Base-by-base conservation (phyloP, 2,329 filamentous ascomycete species). In the Fonsecaea nubica region DNA sequence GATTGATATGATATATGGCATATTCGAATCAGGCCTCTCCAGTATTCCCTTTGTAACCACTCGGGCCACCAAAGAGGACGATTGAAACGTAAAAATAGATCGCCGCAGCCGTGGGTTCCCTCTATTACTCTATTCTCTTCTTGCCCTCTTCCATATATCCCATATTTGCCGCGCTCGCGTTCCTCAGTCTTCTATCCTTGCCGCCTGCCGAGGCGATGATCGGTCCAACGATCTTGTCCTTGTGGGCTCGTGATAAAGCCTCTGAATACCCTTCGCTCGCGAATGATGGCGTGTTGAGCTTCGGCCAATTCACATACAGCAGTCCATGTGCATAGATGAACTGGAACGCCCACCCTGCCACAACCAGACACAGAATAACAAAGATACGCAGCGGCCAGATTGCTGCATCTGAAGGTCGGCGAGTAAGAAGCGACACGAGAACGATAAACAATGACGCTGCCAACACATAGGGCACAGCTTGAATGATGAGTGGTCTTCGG, bases 291-390 rank as follows among this genome's bases (percentile, higher is more conserved):
- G 93, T 93, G 78, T 96, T 96, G 56, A 99, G 87, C 77, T 96
- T 97, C 9, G 95, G 95, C 95, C 96, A 99, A 80, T 97, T 98
- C 72, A 98, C 95, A 75, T 95, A 99, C 74, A 99, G 88, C 84
- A 96, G 93, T 66, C 95, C 95, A 76, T 97, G 91, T 56, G 80
- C 86, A 74, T 88, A 84, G 73, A 99, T 89, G 77, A 99, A 99
- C 69, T 87, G 86, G 56, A 88, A 81, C 69, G 86, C 88, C 86
- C 91, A 96, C 13, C 80, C 86, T 4, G 88, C 89, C 33, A 95
- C 84, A 1, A 84, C 79, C 3, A 91, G 79, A 86, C 91, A 97
- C 74, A 96, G 85, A 18, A 97, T 75, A 59, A 94, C 87, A 73
- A 98, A 93, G 3, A 97, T 72, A 12, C 93, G 86, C 75, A 97